phyloP scores from a whole-genome alignment of 805 yeast species.

The Suhomyces vadensis region DNA sequence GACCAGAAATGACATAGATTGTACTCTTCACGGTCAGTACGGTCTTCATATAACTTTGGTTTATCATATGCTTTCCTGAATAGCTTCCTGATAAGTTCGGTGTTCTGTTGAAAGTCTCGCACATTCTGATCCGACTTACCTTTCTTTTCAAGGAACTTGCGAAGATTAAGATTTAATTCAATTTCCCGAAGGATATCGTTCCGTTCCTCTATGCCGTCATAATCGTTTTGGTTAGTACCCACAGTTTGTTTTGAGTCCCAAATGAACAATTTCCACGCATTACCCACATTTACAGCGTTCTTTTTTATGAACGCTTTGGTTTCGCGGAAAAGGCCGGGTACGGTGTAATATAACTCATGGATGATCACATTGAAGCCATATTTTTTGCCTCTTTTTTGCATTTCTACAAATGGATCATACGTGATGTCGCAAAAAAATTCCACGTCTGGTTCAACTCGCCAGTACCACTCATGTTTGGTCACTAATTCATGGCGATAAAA shows the following conservation, averaged over 20 bases:
- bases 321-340: slow-evolving; percentile 75
- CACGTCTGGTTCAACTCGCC: slow-evolving; percentile 95
- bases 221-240: slow-evolving; percentile 25
- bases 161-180: slow-evolving; percentile 28
- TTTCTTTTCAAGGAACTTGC: slow-evolving; percentile 20
- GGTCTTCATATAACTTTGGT: slow-evolving; percentile 46
- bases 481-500: slow-evolving; percentile 81
- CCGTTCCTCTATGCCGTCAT: slow-evolving; percentile 20
- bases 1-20: slow-evolving; percentile 91
- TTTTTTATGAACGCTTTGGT: slow-evolving; percentile 64
- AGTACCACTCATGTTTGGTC: slow-evolving; percentile 78
- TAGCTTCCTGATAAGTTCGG: slow-evolving; percentile 8
- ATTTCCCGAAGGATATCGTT: slow-evolving; percentile 27
- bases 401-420: slow-evolving; percentile 85
- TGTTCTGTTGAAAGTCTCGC: slow-evolving; percentile 1
- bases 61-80: slow-evolving; percentile 14
- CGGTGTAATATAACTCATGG: slow-evolving; percentile 75
- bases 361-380: slow-evolving; percentile 86
- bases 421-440: slow-evolving; percentile 88
- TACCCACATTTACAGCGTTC: slow-evolving; percentile 47
- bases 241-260: slow-evolving; percentile 26
- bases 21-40: slow-evolving; percentile 66
- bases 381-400: slow-evolving; percentile 66
- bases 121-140: slow-evolving; percentile 26
- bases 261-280: slow-evolving; percentile 69